Conservation (phyloP, 805 yeast species). For the Nakazawaea holstii region DNA sequence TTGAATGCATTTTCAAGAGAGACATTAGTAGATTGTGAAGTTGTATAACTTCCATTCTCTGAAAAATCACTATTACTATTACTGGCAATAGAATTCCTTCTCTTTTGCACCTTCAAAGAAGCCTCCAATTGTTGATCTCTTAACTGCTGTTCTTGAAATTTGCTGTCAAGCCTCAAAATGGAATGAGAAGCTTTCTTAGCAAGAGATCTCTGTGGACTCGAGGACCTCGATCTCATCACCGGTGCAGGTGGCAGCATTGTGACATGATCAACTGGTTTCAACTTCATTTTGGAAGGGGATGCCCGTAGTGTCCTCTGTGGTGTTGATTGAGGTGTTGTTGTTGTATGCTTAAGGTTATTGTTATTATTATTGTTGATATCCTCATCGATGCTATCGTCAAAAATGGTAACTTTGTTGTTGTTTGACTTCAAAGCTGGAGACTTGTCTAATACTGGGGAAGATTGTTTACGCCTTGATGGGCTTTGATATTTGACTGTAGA, state of each 20-base stretch:
- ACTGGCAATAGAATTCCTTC: conserved; percentile 3
- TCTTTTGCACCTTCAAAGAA: neutral
- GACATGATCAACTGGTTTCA: conserved; percentile 1
- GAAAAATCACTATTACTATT: conserved; percentile 7
- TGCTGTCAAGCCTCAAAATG: conserved; percentile 18
- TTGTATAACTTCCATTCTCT: conserved; percentile 2
- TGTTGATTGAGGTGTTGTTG: neutral
- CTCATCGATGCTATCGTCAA: conserved; percentile 3
- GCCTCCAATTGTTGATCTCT: conserved; percentile 12
- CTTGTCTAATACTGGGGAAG: neutral
- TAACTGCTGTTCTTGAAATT: conserved; percentile 11
- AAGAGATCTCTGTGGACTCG: conserved; percentile 2
- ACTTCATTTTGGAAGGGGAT: conserved; percentile 9
- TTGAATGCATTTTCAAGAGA: conserved; percentile 14
- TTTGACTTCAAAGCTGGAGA: neutral
- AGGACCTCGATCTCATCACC: neutral
- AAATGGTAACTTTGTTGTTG: conserved; percentile 1
- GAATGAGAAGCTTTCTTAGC: conserved; percentile 20
- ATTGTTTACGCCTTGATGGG: conserved; percentile 2
- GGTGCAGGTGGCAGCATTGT: conserved; percentile 6
- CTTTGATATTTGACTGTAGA: conserved; percentile 10
- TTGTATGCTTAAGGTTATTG: neutral
- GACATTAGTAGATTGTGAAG: conserved; percentile 12
- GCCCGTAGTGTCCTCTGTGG: conserved; percentile 6
- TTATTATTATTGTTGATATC: neutral